A percentile compares a stretch with the other conserved stretches of the same genome.
These are phyloP conservation scores for Scalesia atractyloides DNA, from an alignment of 129 eudicot genomes.

Conservation along the genomic window DNA sequence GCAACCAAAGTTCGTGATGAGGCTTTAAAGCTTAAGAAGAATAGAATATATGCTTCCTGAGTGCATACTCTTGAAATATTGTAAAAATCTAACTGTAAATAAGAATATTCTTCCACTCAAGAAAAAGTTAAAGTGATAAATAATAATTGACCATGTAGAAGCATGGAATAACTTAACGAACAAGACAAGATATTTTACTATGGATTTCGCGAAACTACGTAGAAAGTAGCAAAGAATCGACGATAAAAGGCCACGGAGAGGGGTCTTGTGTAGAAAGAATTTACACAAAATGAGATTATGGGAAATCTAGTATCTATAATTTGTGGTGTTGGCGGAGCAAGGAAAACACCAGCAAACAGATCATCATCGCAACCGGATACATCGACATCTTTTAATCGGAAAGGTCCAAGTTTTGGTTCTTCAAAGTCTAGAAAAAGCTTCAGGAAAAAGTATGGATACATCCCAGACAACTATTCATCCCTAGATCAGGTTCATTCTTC, in stretches of 20 bases:
- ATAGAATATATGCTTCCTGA: slow-evolving; percentile 38
- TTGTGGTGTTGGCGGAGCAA: slow-evolving; percentile 9
- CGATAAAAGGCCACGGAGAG: slow-evolving; percentile 7
- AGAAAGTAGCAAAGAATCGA: slow-evolving; percentile 26
- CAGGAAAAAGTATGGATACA: slow-evolving; percentile 65
- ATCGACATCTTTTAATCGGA: neutral
- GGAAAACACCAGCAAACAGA: slow-evolving; percentile 8
- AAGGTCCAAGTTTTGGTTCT: slow-evolving; percentile 12
- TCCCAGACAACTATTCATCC: slow-evolving; percentile 73
- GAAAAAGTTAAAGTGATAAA: slow-evolving; percentile 29
- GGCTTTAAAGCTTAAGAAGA: slow-evolving; percentile 14
- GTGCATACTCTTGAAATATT: slow-evolving; percentile 16
- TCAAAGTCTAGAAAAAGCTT: slow-evolving; percentile 18
- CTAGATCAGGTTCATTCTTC: slow-evolving; percentile 59
- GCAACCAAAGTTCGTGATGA: neutral
- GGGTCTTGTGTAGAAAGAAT: slow-evolving; percentile 5
- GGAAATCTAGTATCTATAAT: slow-evolving; percentile 32
- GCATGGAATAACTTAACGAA: slow-evolving; percentile 15
- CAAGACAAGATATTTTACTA: neutral
- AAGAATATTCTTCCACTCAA: slow-evolving; percentile 35
- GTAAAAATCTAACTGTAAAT: slow-evolving; percentile 15
- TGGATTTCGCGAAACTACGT: slow-evolving; percentile 15
- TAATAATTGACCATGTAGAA: neutral
- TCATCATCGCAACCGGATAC: slow-evolving; percentile 11
- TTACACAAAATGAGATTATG: slow-evolving; percentile 25